Evolutionary conservation across 2,329 filamentous ascomycete species (phyloP), one percentile per base, ranked within the genome.

Genomic region (Ceratocystis albifundus): DNA sequence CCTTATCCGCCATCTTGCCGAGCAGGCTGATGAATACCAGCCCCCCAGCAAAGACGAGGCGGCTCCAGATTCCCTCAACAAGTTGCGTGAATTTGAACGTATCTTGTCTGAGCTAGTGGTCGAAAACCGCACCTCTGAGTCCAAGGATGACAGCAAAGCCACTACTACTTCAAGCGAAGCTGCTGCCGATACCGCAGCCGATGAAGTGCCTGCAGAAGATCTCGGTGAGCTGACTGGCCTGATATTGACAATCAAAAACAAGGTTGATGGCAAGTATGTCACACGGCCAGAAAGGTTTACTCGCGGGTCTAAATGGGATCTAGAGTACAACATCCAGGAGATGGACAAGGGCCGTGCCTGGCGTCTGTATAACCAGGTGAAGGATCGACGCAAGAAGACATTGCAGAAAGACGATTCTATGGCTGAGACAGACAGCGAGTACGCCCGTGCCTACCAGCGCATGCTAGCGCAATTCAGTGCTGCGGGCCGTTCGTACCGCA

Each of bases 251-350:
- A 78, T 90, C 62, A 84, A 84, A 70, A 94, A 89, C 77, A 83
- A 82, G 69, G 82, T 96, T 65, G 87, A 94, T 71, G 86, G 82
- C 20, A 65, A 77, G 12, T 81, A 82, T 65, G 83, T 90, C 0
- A 72, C 77, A 0, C 85, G 90, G 2, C 88, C 90, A 0, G 69
- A 75, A 1, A 70, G 78, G 0, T 15, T 73, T 87, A 59, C 74
- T 64, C 0, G 41, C 71, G 15, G 22, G 8, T 4, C 74, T 73
- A 67, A 84, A 69, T 96, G 92, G 92, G 74, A 77, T 0, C 78
- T 96, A n/a, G 84, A 94, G 71, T 96, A 96, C 75, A 80, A 85
- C 45, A 76, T 96, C 61, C 80, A 82, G 59, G 88, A 92, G 69
- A 77, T 91, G 1, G 64, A 75, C 0, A 69, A 70, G 2, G 69